These are phyloP conservation scores for Citrus inodora DNA, from an alignment of 345 rosid genomes.

Conservation along the genomic window DNA sequence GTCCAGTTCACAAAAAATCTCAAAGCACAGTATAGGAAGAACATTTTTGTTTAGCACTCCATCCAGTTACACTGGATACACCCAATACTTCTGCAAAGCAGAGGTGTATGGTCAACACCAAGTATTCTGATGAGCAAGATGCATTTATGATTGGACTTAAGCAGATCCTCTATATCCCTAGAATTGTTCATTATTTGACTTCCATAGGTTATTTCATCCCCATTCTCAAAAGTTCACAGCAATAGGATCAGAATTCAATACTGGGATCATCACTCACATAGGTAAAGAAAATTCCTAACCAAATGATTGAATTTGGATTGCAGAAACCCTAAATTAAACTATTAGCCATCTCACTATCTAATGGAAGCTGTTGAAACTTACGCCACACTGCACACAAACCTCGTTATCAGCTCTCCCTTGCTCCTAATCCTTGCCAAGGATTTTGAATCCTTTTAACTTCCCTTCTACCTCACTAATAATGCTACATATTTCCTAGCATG, in stretches of 20 bases:
- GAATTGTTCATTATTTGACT: background rate
- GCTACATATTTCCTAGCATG: background rate
- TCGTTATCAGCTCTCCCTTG: background rate
- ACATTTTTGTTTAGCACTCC: background rate
- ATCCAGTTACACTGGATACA: background rate
- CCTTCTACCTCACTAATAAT: background rate
- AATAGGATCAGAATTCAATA: background rate
- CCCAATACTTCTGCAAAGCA: background rate
- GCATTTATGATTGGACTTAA: background rate
- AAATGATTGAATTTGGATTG: background rate
- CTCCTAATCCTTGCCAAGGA: background rate
- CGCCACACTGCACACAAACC: background rate
- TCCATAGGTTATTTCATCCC: background rate
- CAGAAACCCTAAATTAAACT: background rate
- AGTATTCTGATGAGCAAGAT: background rate
- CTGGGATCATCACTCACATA: background rate
- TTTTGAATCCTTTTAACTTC: background rate
- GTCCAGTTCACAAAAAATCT: background rate
- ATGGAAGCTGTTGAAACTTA: background rate
- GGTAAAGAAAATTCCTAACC: background rate
- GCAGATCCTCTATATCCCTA: background rate
- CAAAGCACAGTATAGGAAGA: background rate
- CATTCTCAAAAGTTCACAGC: background rate
- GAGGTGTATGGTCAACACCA: background rate
- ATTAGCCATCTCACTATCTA: background rate